A percentile compares a stretch with the other conserved stretches of the same genome.
phyloP scores from a whole-genome alignment of 2,329 filamentous ascomycete species.

The Emmonsiellopsis sp. region DNA sequence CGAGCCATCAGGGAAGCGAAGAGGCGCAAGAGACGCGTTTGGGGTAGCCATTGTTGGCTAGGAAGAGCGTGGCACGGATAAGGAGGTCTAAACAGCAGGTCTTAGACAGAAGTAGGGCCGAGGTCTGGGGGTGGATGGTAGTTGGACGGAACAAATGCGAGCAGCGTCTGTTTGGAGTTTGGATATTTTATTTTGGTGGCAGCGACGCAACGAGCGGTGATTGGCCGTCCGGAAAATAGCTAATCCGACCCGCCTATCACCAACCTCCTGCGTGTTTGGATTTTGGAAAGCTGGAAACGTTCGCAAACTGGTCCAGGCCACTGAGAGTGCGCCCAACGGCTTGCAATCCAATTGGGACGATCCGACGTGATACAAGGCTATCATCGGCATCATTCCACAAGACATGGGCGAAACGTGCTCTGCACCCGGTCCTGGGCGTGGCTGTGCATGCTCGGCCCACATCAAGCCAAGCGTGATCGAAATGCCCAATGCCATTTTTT shows the following conservation, averaged over 20 bases:
- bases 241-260: background rate
- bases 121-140: background rate
- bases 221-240: background rate
- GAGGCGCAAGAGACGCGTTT: slow-evolving; percentile 23
- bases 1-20: slow-evolving; percentile 31
- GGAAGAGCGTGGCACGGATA: background rate
- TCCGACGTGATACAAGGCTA: no score
- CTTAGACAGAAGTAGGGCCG: background rate
- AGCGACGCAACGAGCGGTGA: background rate
- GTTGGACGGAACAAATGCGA: background rate
- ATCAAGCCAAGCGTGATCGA: no score
- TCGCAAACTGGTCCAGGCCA: no score
- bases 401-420: no score
- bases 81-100: background rate
- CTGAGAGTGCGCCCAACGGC: no score
- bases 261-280: no score
- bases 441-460: no score
- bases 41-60: slow-evolving; percentile 24
- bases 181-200: background rate
- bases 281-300: no score
- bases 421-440: no score
- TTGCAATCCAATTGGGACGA: no score
- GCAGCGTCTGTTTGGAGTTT: slow-evolving; percentile 2
- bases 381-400: no score
- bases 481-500: no score